These are phyloP conservation scores for Agaricus subrufescens DNA, from an alignment of 768 basidiomycete species.

Conservation along the genomic window DNA sequence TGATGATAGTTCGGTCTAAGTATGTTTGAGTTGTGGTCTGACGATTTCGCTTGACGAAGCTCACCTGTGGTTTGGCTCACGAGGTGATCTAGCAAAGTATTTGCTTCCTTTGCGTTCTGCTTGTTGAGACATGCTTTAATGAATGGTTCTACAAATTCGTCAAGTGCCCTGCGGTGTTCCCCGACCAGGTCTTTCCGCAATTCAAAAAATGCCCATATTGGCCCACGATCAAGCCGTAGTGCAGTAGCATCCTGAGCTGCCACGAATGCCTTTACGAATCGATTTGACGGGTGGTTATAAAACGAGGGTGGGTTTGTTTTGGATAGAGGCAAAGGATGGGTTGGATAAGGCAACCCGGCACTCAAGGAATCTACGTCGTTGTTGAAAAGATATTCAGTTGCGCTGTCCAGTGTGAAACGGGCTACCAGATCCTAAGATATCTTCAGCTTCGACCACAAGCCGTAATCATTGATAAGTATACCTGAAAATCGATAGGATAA, in stretches of 20 bases:
- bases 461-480: slow-evolving; percentile 11
- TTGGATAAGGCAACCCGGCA: slow-evolving; percentile 45
- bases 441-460: no score
- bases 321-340: slow-evolving; percentile 19
- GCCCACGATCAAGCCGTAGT: slow-evolving; percentile 34
- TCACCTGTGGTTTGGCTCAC: slow-evolving; percentile 50
- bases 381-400: slow-evolving; percentile 54
- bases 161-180: slow-evolving; percentile 17
- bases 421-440: slow-evolving; percentile 40
- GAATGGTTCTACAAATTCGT: slow-evolving; percentile 46
- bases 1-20: neutral
- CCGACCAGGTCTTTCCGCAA: slow-evolving; percentile 45
- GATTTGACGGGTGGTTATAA: slow-evolving; percentile 27
- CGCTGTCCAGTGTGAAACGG: slow-evolving; percentile 57
- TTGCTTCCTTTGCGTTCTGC: slow-evolving; percentile 33
- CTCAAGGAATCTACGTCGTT: slow-evolving; percentile 41
- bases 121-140: slow-evolving; percentile 29
- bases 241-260: slow-evolving; percentile 40
- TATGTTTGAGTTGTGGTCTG: neutral
- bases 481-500: slow-evolving; percentile 56
- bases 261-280: slow-evolving; percentile 46
- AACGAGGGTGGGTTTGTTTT: slow-evolving; percentile 4
- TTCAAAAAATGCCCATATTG: slow-evolving; percentile 48
- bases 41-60: neutral
- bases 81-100: slow-evolving; percentile 47